Conservation (phyloP, 192 early-diverging fungal genomes). For the Coemansia sp. region DNA sequence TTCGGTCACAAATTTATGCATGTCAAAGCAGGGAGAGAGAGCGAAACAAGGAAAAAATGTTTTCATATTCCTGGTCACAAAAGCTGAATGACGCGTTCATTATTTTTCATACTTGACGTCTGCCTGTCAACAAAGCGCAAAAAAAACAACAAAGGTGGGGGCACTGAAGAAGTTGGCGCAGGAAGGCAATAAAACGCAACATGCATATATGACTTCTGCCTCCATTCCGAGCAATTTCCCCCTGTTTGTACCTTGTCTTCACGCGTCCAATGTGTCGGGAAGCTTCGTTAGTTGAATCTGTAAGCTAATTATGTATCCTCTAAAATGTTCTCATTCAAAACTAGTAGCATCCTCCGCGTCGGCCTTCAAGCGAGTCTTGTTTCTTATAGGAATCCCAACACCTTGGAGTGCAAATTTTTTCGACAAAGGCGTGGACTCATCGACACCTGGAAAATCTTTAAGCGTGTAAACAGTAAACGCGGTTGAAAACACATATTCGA, state of each 20-base stretch:
- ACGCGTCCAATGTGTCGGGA: too few species aligned
- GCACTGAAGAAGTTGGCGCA: too few species aligned
- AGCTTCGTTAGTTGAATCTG: background rate
- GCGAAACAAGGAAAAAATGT: background rate
- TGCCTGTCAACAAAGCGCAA: too few species aligned
- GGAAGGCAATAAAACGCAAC: background rate
- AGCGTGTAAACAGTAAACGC: conserved; percentile 33
- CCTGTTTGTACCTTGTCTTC: too few species aligned
- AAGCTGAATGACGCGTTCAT: background rate
- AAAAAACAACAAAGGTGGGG: too few species aligned
- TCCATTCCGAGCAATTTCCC: conserved; percentile 12
- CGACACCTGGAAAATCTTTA: conserved; percentile 47
- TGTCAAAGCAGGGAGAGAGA: background rate
- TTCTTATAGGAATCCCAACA: conserved; percentile 38
- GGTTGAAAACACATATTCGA: conserved; percentile 19
- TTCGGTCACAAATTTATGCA: conserved; percentile 8
- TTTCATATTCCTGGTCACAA: background rate
- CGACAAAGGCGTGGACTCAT: conserved; percentile 34
- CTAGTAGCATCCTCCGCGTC: background rate
- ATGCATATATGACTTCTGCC: conserved; percentile 21
- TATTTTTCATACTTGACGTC: conserved; percentile 10
- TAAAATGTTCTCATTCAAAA: background rate
- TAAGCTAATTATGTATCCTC: background rate
- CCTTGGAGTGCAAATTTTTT: conserved; percentile 30
- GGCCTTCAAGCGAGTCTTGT: conserved; percentile 33